Conservation (phyloP, 305 asterid genomes). For the Fraxinus nigra region DNA sequence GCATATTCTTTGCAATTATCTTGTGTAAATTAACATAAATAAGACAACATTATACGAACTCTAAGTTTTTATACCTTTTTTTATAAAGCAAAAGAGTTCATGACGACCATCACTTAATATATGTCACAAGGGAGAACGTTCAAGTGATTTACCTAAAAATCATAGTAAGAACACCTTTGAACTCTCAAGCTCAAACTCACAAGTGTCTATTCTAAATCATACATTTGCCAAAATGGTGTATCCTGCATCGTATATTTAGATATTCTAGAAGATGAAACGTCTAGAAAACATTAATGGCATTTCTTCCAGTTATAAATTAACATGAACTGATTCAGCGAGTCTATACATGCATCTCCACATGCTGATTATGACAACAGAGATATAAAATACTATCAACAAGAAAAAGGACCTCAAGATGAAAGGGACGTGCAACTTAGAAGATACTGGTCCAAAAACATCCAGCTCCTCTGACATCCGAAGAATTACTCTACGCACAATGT, state of each 20-base stretch:
- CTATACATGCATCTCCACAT: background rate
- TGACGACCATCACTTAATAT: background rate
- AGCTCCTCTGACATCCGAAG: constrained; percentile 69
- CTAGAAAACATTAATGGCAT: background rate
- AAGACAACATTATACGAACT: background rate
- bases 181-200: background rate
- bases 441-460: constrained; percentile 55
- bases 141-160: background rate
- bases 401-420: constrained; percentile 62
- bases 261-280: background rate
- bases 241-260: background rate
- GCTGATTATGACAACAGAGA: background rate
- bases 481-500: constrained; percentile 78
- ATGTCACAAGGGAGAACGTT: background rate
- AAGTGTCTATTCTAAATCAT: background rate
- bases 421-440: constrained; percentile 58
- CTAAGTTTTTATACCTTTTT: background rate
- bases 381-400: background rate
- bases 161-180: background rate
- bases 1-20: background rate
- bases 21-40: background rate
- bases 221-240: background rate
- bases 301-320: background rate
- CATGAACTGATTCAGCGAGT: background rate
- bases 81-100: background rate